Percentiles rank a stretch among this genome's conserved stretches.
Conservation (phyloP, 2,329 filamentous ascomycete species). For the Volutella citrinella region DNA sequence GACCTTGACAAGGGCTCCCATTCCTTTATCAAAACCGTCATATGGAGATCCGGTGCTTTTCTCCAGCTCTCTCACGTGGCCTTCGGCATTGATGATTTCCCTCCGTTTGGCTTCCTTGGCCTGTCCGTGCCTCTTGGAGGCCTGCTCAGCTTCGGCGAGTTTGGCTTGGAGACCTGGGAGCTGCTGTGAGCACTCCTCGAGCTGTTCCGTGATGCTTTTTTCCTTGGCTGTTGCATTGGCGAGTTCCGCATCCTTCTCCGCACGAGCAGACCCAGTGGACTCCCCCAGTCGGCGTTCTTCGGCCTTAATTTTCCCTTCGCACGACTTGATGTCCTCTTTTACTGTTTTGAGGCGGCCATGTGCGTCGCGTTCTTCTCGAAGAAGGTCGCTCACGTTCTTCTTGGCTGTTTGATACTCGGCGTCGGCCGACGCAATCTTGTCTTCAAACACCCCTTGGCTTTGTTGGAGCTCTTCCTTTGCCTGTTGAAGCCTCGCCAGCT, state of each 20-base stretch:
- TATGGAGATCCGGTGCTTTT: conserved; percentile 55
- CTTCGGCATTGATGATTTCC: conserved; percentile 53
- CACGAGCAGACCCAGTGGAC: conserved; percentile 67
- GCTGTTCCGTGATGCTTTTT: conserved; percentile 22
- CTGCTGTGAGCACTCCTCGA: conserved; percentile 27
- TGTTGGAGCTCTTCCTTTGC: conserved; percentile 40
- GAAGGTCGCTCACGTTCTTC: conserved; percentile 50
- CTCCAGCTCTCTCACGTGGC: conserved; percentile 47
- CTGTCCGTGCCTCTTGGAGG: conserved; percentile 28
- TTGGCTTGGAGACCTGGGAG: conserved; percentile 32
- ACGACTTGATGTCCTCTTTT: conserved; percentile 42
- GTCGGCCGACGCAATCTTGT: conserved; percentile 43
- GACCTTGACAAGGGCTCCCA: conserved; percentile 62
- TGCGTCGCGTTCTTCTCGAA: conserved; percentile 65
- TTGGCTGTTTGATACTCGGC: conserved; percentile 52
- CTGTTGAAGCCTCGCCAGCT: conserved; percentile 36
- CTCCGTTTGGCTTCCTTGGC: conserved; percentile 43
- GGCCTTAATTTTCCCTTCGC: conserved; percentile 46
- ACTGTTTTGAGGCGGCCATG: conserved; percentile 54
- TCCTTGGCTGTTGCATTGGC: conserved; percentile 26
- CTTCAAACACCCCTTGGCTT: conserved; percentile 45
- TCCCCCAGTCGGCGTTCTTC: conserved; percentile 63
- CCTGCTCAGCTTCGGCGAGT: conserved; percentile 29
- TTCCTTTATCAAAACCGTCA: conserved; percentile 60
- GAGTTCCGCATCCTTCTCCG: conserved; percentile 57